Base-by-base conservation (phyloP, 139 green algal genomes). In the Raphidocelis subcapitata region DNA sequence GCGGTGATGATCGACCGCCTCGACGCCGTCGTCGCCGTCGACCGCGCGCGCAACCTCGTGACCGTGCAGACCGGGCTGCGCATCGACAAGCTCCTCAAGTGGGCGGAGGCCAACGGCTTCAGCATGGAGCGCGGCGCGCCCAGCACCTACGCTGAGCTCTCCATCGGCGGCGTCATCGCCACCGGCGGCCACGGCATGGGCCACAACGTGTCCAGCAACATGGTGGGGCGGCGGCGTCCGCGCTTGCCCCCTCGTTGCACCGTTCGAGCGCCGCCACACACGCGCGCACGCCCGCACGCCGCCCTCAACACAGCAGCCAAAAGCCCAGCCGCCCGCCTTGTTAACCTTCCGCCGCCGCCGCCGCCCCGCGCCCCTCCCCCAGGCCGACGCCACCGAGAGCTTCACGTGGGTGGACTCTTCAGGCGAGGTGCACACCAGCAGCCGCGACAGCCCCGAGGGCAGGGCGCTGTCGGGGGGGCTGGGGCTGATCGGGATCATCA, bases 91-190 rank as follows among this genome's bases (percentile, higher is more conserved):
- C 35, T 73, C 31, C 37, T 73, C 21, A 23, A 35, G 16, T 74
- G 68, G 68, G 68, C 68, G 28, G 68, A 74, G 20, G 65, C 65
- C 54, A 66, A 74, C 26, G 68, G 68, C 26, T 67, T 74, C 55
- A 21, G 55, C 2, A 66, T 56, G 5, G 55, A 66, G 26, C 36
- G 16, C 2, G 68, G 68, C 4, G 68, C 68, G 23, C 55, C 55
- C 28, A 47, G 36, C 29, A 67, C 65, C 36, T 74, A 74, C 29
- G 68, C 68, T n/a, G 68, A 74, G 56, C 52, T 74, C 28, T 66
- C 68, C 12, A 66, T 74, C 23, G 68, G 55, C 16, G 68, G 68
- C 26, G 56, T 74, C 18, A 66, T 74, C 21, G 63, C 68, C 8
- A 60, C 68, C 28, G 64, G 65, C 28, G 68, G 55, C 26, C 68